Evolutionary conservation across 1,139 yeast genomes (phyloP).

Genomic region (Pichiaceae sp.): DNA sequence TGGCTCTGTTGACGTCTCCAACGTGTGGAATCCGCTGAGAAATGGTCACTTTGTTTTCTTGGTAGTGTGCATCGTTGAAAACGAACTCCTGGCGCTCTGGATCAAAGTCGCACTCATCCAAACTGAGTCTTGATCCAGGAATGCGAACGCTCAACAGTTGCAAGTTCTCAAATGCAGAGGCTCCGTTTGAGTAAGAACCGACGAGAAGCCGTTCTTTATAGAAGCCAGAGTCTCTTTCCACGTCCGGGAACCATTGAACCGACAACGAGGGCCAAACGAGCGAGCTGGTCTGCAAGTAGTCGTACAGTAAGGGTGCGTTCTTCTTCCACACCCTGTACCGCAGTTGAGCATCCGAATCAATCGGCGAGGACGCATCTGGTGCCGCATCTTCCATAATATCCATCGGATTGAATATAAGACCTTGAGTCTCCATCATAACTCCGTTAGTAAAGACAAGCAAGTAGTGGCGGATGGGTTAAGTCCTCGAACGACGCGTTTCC

Average conservation of each 20-base stretch:
- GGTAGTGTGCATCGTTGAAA: slow-evolving; percentile 34
- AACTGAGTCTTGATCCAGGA: slow-evolving; percentile 3
- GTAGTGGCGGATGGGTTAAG: too few species aligned
- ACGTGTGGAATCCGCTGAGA: slow-evolving; percentile 23
- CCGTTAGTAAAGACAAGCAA: neutral
- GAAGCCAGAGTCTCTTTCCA: slow-evolving; percentile 16
- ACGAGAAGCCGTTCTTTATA: slow-evolving; percentile 19
- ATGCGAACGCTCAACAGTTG: slow-evolving; percentile 6
- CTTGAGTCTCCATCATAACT: neutral
- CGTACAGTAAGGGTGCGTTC: slow-evolving; percentile 44
- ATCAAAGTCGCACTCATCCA: slow-evolving; percentile 11
- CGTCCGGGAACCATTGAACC: slow-evolving; percentile 48
- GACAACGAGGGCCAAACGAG: slow-evolving; percentile 49
- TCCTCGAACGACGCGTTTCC: too few species aligned
- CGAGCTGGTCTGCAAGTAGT: slow-evolving; percentile 40
- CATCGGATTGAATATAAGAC: neutral
- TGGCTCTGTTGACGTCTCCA: slow-evolving; percentile 60
- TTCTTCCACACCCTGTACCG: slow-evolving; percentile 47
- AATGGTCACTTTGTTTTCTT: slow-evolving; percentile 32
- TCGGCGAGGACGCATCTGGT: slow-evolving; percentile 1
- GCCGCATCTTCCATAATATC: neutral
- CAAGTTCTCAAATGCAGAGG: slow-evolving; percentile 15
- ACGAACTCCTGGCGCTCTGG: slow-evolving; percentile 18
- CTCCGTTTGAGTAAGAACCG: slow-evolving; percentile 23
- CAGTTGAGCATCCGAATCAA: slow-evolving; percentile 33